Base-by-base conservation (phyloP, 208 protist genomes). In the Novymonas esmeraldas region DNA sequence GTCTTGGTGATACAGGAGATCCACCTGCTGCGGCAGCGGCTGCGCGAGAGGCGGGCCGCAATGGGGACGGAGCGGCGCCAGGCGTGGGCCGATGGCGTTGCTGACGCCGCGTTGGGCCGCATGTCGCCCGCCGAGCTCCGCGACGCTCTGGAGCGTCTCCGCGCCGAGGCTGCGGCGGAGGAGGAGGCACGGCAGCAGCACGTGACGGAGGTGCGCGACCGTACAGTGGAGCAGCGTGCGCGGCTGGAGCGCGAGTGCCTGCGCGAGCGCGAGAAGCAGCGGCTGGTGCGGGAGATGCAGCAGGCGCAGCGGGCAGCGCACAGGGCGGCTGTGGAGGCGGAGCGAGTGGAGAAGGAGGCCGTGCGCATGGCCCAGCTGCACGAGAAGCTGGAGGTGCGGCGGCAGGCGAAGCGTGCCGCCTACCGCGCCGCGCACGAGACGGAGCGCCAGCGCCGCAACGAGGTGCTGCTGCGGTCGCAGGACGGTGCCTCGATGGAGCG, bases 1-100 rank as follows among this genome's bases (percentile, higher is more conserved):
- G 64, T 79, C 4, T 34, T 82, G 31, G 42, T 84, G 16, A 93
- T 93, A 63, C 72, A 85, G n/a, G 76, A 90, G 33, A 88, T 93
- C 29, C 74, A 76, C 10, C 57, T 73, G 42, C 62, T 93, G 42
- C 82, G 76, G 11, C 73, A 79, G 60, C 73, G 83, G n/a, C 75
- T 84, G n/a, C 78, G 73, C 13, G 64, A 78, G 48, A 46, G 57
- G 56, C 62, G 75, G 51, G 74, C 52, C 2, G 76, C 54, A 10
- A 20, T 77, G 50, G 58, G 60, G 11, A 48, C 42, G 31, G 69
- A 81, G 58, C 59, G 63, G n/a, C 71, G 70, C 4, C 60, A 33
- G 3, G 64, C 50, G 39, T 66, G 48, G 38, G 56, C 42, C 28
- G 74, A 67, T 13, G 56, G 61, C 18, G 68, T 63, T 26, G 58